Conservation (phyloP, 2,329 filamentous ascomycete genomes). For the Neonectria neomacrospora region DNA sequence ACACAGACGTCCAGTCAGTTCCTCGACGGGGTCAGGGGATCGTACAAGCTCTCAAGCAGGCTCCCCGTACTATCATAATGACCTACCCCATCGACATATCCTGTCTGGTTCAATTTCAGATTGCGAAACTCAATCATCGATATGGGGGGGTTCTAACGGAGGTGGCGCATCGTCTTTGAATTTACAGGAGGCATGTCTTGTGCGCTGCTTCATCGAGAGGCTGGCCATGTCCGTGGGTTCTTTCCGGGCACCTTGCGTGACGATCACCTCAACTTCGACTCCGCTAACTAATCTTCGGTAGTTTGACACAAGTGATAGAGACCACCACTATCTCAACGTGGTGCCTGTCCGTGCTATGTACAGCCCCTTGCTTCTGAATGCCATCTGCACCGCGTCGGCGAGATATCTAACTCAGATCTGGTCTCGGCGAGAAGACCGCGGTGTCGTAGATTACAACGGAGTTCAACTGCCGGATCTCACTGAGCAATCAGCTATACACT, state of each 20-base stretch:
- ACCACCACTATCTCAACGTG: slow-evolving; percentile 32
- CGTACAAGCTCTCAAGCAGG: not conserved
- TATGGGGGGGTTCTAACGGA: not conserved
- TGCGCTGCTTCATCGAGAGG: slow-evolving; percentile 28
- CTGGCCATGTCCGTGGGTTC: slow-evolving; percentile 20
- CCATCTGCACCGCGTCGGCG: slow-evolving; percentile 30
- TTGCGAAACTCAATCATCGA: not conserved
- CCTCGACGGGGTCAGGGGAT: not conserved
- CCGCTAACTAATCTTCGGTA: not conserved
- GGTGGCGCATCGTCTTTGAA: not conserved
- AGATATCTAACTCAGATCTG: slow-evolving; percentile 27
- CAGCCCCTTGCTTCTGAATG: slow-evolving; percentile 28
- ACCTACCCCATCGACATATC: not conserved
- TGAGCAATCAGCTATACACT: slow-evolving; percentile 27
- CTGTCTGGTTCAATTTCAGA: not conserved
- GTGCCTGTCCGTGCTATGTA: slow-evolving; percentile 30
- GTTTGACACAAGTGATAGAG: slow-evolving; percentile 32
- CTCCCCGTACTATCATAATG: not conserved
- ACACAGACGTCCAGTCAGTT: not conserved
- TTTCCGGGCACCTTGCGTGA: no score
- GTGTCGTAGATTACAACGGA: slow-evolving; percentile 23
- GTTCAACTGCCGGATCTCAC: slow-evolving; percentile 22
- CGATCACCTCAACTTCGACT: not conserved
- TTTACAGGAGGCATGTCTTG: slow-evolving; percentile 25
- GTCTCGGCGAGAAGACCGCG: slow-evolving; percentile 15